A percentile compares a stretch with the other conserved stretches of the same genome.
phyloP scores from a whole-genome alignment of 2,329 filamentous ascomycete genomes.

The Pezicula carpinea region DNA sequence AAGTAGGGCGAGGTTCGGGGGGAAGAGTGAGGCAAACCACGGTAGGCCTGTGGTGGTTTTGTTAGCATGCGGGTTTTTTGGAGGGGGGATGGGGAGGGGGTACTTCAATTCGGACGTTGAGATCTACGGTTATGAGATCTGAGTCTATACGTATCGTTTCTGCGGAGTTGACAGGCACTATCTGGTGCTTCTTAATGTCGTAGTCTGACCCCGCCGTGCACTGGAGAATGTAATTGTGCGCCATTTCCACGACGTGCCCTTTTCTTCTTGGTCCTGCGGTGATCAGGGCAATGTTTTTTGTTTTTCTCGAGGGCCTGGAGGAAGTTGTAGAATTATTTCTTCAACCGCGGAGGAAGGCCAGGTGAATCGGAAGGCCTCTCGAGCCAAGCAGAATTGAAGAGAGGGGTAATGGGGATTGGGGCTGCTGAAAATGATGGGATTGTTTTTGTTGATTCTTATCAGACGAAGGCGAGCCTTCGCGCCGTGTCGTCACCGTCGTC shows the following conservation, averaged over 20 bases:
- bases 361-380: no score
- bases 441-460: no score
- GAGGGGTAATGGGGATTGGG: no score
- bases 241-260: constrained; percentile 35
- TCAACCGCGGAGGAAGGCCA: no score
- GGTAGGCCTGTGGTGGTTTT: constrained; percentile 38
- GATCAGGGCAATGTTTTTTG: no score
- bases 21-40: constrained; percentile 66
- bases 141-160: constrained; percentile 59
- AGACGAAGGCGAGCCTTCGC: no score
- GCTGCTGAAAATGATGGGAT: no score
- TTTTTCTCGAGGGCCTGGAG: no score
- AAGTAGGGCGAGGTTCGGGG: constrained; percentile 76
- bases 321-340: no score
- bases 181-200: constrained; percentile 64
- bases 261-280: no score
- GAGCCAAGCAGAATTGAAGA: background rate
- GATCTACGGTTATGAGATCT: constrained; percentile 57
- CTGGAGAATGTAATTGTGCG: constrained; percentile 71
- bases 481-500: no score
- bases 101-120: constrained; percentile 70
- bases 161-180: constrained; percentile 71
- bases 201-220: constrained; percentile 80
- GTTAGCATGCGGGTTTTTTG: constrained; percentile 5
- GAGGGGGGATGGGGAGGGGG: constrained; percentile 28